phyloP scores from a whole-genome alignment of 495 filamentous ascomycete species.

The Amphirosellinia nigrospora region DNA sequence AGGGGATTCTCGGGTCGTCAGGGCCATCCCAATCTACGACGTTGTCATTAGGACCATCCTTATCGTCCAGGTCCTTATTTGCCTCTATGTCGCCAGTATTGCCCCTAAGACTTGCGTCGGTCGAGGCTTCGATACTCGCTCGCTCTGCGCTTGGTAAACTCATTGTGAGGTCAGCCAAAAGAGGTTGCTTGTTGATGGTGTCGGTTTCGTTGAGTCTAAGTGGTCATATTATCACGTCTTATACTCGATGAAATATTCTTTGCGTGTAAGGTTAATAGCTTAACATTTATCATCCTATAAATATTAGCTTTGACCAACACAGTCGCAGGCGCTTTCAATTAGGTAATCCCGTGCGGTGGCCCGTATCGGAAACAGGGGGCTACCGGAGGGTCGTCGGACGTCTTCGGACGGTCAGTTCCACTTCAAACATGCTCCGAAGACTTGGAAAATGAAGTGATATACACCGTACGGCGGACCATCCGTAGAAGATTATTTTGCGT shows the following conservation, averaged over 20 bases:
- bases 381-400: background rate
- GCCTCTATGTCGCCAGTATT: background rate
- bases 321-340: background rate
- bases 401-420: background rate
- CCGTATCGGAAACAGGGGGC: background rate
- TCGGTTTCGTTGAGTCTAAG: background rate
- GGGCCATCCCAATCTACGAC: slow-evolving; percentile 24
- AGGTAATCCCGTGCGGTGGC: background rate
- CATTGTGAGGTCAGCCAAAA: background rate
- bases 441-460: background rate
- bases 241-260: background rate
- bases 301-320: background rate
- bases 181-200: background rate
- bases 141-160: background rate
- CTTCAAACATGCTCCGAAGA: background rate
- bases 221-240: background rate
- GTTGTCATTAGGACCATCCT: background rate
- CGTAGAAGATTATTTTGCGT: background rate
- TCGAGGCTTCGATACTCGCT: background rate
- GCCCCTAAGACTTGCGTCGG: background rate
- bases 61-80: background rate
- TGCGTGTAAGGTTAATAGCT: background rate
- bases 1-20: slow-evolving; percentile 18
- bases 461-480: background rate
- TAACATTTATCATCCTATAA: background rate